Conservation (phyloP, 2,329 filamentous ascomycete species). For the Westerdykella ornata region DNA sequence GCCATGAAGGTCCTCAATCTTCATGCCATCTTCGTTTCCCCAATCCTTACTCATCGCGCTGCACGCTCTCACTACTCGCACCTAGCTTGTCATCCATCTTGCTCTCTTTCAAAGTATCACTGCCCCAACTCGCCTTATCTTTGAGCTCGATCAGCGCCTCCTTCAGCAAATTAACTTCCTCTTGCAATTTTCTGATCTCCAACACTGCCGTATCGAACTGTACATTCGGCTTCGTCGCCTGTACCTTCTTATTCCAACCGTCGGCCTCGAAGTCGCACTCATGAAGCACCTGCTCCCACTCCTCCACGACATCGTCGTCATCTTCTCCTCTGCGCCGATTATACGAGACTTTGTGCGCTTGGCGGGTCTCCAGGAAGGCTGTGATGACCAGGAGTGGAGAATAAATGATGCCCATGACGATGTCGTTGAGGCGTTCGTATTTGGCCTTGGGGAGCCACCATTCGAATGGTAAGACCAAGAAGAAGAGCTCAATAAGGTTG, state of each 20-base stretch:
- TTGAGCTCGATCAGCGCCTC: constrained; percentile 29
- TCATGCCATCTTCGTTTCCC: neutral
- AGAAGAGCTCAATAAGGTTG: constrained; percentile 83
- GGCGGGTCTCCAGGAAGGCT: constrained; percentile 51
- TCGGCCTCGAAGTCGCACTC: constrained; percentile 74
- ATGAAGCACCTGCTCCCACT: constrained; percentile 79
- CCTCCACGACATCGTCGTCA: constrained; percentile 81
- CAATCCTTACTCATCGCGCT: constrained; percentile 7
- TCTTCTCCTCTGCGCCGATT: constrained; percentile 77
- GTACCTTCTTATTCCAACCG: constrained; percentile 77
- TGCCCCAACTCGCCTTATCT: constrained; percentile 23
- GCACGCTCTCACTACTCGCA: constrained; percentile 22
- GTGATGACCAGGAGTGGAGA: constrained; percentile 74
- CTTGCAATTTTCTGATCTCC: constrained; percentile 48
- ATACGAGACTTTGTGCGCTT: constrained; percentile 53
- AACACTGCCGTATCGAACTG: constrained; percentile 69
- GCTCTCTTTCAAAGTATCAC: constrained; percentile 27
- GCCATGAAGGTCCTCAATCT: neutral
- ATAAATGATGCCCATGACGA: constrained; percentile 81
- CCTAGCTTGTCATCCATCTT: constrained; percentile 16
- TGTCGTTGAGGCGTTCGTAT: constrained; percentile 81
- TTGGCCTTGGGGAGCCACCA: constrained; percentile 79
- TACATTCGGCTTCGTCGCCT: constrained; percentile 70
- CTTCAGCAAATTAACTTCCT: constrained; percentile 43
- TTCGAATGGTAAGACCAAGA: constrained; percentile 73